A percentile compares a stretch with the other conserved stretches of the same genome.
phyloP scores from a whole-genome alignment of 2,329 filamentous ascomycete genomes.

The Trichothecium sympodiale region DNA sequence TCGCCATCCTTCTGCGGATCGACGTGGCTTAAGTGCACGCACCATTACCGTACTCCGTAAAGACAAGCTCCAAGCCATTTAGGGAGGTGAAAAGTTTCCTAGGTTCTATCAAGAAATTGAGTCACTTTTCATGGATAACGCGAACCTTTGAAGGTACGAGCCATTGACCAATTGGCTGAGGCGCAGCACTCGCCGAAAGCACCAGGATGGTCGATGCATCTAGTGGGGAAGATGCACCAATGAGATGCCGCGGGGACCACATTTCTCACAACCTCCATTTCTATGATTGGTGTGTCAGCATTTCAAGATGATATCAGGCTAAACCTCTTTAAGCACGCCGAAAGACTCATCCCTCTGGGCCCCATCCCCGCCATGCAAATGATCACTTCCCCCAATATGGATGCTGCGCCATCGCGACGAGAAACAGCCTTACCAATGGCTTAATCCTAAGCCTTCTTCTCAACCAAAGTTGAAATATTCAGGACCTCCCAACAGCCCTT shows the following conservation, averaged over 20 bases:
- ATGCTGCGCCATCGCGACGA: conserved; percentile 11
- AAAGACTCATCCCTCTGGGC: conserved; percentile 22
- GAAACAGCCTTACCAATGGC: conserved; percentile 21
- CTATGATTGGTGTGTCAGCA: conserved; percentile 5
- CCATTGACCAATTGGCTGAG: conserved; percentile 20
- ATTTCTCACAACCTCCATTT: no score
- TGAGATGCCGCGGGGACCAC: conserved; percentile 3
- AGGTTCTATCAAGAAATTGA: conserved; percentile 12
- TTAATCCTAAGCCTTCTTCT: background rate
- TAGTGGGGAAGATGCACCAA: conserved; percentile 17
- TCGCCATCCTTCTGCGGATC: no score
- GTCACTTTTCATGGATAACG: conserved; percentile 14
- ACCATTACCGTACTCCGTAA: no score
- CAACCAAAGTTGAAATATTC: conserved; percentile 9
- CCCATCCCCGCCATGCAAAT: no score
- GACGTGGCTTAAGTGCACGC: no score
- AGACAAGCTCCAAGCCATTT: no score
- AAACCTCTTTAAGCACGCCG: conserved; percentile 30
- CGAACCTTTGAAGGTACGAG: conserved; percentile 5
- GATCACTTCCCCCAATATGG: no score
- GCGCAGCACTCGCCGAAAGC: conserved; percentile 22
- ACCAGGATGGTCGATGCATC: conserved; percentile 14
- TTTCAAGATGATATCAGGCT: conserved; percentile 19
- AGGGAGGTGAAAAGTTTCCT: no score
- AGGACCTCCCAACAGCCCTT: background rate